These are phyloP conservation scores for Hericium erinaceus DNA, from an alignment of 768 basidiomycete species.

Conservation along the genomic window DNA sequence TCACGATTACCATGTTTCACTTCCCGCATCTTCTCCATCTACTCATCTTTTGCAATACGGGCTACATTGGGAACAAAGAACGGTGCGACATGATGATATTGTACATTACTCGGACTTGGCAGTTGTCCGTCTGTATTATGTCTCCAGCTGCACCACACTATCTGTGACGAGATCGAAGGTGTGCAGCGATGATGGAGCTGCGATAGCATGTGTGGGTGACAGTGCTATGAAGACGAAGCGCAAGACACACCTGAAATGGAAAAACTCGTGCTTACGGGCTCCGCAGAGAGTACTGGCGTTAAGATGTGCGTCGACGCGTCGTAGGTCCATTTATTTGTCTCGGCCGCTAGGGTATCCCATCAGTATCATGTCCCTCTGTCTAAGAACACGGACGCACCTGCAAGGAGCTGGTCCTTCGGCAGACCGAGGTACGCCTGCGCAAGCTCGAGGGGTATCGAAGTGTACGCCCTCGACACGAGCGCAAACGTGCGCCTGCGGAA, in stretches of 20 bases:
- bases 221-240: background rate
- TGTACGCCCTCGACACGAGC: conserved; percentile 56
- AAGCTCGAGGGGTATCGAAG: conserved; percentile 44
- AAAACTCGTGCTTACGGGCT: background rate
- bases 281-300: conserved; percentile 23
- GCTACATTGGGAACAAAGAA: background rate
- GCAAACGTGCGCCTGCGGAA: conserved; percentile 50
- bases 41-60: too few species aligned
- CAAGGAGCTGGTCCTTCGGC: conserved; percentile 21
- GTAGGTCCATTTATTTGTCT: conserved; percentile 41
- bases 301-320: conserved; percentile 38
- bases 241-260: background rate
- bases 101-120: background rate
- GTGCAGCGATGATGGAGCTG: conserved; percentile 35
- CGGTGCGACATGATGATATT: background rate
- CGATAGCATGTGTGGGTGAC: background rate
- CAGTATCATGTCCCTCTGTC: conserved; percentile 1
- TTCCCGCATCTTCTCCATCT: background rate
- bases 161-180: conserved; percentile 44
- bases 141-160: conserved; percentile 32
- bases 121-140: background rate
- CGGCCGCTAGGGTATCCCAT: conserved; percentile 26
- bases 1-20: background rate
- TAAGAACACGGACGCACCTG: conserved; percentile 19
- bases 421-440: conserved; percentile 53